Evolutionary conservation across 1,284 basidiomycete species (phyloP).

Genomic region (Apiotrichum laibachii): DNA sequence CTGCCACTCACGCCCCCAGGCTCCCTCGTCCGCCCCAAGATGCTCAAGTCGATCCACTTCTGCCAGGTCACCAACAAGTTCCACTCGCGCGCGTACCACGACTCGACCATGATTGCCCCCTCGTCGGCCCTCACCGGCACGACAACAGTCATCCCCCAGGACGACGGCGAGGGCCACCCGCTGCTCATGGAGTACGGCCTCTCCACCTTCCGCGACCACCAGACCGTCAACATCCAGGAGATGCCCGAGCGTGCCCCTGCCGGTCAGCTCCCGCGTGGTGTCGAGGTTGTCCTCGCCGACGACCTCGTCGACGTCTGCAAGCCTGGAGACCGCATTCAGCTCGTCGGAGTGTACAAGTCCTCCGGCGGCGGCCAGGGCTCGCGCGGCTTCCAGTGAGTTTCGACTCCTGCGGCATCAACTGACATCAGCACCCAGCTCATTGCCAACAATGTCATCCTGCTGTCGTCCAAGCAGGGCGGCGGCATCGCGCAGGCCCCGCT

Average conservation of each 20-base stretch:
- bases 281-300: constrained; percentile 93
- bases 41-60: constrained; percentile 95
- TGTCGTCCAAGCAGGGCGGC: constrained; percentile 93
- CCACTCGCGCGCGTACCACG: constrained; percentile 87
- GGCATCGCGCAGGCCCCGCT: constrained; percentile 91
- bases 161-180: constrained; percentile 82
- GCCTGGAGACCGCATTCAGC: constrained; percentile 94
- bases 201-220: constrained; percentile 92
- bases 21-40: constrained; percentile 96
- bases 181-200: constrained; percentile 91
- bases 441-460: constrained; percentile 93
- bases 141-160: constrained; percentile 87
- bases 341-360: constrained; percentile 93
- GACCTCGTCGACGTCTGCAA: constrained; percentile 97
- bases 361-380: constrained; percentile 79
- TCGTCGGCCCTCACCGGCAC: constrained; percentile 55
- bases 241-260: constrained; percentile 99
- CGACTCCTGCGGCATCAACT: not conserved
- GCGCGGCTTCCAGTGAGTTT: constrained; percentile 84
- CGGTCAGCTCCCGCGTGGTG: constrained; percentile 91
- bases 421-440: constrained; percentile 77
- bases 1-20: constrained; percentile 38
- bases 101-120: constrained; percentile 81
- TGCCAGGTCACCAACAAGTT: constrained; percentile 82
- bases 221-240: constrained; percentile 96